A percentile compares a stretch with the other conserved stretches of the same genome.
These are phyloP conservation scores for Discostella stelligera DNA, from an alignment of 352 stramenopile genomes.

Conservation along the genomic window DNA sequence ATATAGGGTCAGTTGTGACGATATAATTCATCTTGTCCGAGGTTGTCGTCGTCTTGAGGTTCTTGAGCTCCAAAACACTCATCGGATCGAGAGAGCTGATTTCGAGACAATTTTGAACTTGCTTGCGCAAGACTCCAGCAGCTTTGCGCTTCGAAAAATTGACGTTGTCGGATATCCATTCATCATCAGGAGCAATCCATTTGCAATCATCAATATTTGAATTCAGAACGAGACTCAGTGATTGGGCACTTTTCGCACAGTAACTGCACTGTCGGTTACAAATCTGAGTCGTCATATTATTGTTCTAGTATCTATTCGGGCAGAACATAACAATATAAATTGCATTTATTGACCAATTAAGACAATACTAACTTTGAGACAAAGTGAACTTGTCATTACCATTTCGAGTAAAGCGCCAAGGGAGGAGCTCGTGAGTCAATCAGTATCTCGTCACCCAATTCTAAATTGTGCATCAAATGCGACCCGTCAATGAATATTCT, in stretches of 20 bases:
- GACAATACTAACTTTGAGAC: too few relatives aligned
- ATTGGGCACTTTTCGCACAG: too few relatives aligned
- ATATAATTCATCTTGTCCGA: background rate
- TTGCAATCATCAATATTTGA: background rate
- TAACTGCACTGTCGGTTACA: too few relatives aligned
- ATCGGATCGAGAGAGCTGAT: background rate
- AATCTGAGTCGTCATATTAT: too few relatives aligned
- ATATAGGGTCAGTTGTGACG: background rate
- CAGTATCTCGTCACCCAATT: slow-evolving; percentile 84
- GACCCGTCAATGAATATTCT: slow-evolving; percentile 81
- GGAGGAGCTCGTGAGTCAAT: slow-evolving; percentile 75
- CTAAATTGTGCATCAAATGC: slow-evolving; percentile 79
- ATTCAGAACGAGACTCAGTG: too few relatives aligned
- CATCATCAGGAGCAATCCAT: background rate
- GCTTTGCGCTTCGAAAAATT: slow-evolving; percentile 1
- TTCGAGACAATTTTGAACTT: slow-evolving; percentile 7
- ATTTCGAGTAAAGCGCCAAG: slow-evolving; percentile 49
- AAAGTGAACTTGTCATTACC: slow-evolving; percentile 4
- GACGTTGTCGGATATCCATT: background rate
- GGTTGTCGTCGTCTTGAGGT: slow-evolving; percentile 11
- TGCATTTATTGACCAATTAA: too few relatives aligned
- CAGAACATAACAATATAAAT: too few relatives aligned
- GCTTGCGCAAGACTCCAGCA: background rate
- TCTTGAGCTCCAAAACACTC: background rate
- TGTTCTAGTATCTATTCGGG: too few relatives aligned